A percentile compares a stretch with the other conserved stretches of the same genome.
phyloP scores from a whole-genome alignment of 2,329 filamentous ascomycete species.

The Alternaria sp. region DNA sequence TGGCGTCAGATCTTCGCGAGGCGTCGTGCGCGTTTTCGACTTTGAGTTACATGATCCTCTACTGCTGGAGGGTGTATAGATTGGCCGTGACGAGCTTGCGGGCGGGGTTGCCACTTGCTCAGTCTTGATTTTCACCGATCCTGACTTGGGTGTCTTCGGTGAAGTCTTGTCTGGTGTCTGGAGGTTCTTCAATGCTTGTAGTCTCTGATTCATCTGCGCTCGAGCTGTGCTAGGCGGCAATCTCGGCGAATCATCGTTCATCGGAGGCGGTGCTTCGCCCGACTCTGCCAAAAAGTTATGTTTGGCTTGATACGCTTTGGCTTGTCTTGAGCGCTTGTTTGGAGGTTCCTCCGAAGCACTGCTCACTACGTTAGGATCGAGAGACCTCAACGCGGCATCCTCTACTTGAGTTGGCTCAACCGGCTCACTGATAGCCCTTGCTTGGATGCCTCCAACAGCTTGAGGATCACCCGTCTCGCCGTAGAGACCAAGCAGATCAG shows the following conservation, averaged over 20 bases:
- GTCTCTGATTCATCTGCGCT: slow-evolving; percentile 36
- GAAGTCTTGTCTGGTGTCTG: slow-evolving; percentile 24
- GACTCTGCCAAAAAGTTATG: slow-evolving; percentile 39
- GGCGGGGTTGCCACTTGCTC: slow-evolving; percentile 28
- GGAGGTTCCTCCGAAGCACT: slow-evolving; percentile 21
- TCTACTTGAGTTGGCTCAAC: slow-evolving; percentile 11
- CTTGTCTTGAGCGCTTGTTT: slow-evolving; percentile 32
- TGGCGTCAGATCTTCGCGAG: slow-evolving; percentile 18
- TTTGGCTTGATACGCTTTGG: slow-evolving; percentile 14
- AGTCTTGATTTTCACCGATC: slow-evolving; percentile 22
- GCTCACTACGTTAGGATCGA: slow-evolving; percentile 40
- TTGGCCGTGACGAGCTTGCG: slow-evolving; percentile 11
- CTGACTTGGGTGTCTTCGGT: slow-evolving; percentile 19
- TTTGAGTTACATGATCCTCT: slow-evolving; percentile 3
- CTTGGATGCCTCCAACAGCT: slow-evolving; percentile 16
- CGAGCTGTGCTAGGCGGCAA: slow-evolving; percentile 35
- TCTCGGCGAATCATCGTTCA: slow-evolving; percentile 25
- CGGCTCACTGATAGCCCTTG: slow-evolving; percentile 35
- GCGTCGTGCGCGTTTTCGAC: slow-evolving; percentile 10
- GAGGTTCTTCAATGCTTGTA: slow-evolving; percentile 22
- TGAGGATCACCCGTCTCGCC: neutral
- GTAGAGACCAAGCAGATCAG: neutral
- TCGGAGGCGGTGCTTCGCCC: slow-evolving; percentile 31
- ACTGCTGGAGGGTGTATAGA: slow-evolving; percentile 11
- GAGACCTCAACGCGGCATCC: slow-evolving; percentile 25